Percentiles rank a stretch among this genome's conserved stretches.
These are phyloP conservation scores for Schizonepeta tenuifolia DNA, from an alignment of 257 asterid species.

Conservation along the genomic window DNA sequence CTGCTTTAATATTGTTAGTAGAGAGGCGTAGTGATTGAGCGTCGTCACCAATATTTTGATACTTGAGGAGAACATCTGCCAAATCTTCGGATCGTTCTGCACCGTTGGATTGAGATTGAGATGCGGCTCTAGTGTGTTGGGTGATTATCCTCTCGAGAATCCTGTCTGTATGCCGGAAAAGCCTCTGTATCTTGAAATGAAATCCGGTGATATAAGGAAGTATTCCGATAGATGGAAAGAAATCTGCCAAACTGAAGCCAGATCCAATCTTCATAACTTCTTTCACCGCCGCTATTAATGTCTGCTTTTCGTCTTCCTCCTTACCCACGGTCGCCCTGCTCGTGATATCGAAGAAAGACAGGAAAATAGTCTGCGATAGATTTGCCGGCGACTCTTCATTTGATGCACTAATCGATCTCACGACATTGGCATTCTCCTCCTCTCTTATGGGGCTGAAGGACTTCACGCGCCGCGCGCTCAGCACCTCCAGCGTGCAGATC, in stretches of 20 bases:
- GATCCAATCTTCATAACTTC: neutral
- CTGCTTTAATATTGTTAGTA: neutral
- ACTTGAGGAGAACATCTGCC: neutral
- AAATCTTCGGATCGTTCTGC: neutral
- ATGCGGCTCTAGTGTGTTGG: neutral
- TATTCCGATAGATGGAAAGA: neutral
- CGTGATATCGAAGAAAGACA: neutral
- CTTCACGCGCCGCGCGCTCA: neutral
- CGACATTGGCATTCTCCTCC: neutral
- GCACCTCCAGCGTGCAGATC: neutral
- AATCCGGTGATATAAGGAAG: neutral
- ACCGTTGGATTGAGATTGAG: no score
- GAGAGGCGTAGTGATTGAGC: neutral
- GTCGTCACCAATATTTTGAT: neutral
- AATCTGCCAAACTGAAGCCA: neutral
- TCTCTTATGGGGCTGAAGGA: neutral
- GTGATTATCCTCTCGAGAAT: no score
- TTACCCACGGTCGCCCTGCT: no score
- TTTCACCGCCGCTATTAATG: neutral
- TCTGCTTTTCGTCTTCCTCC: neutral
- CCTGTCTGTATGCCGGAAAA: no score
- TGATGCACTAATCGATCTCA: neutral
- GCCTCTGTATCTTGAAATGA: no score
- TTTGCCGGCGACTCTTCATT: no score
- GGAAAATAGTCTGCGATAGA: neutral